These are phyloP conservation scores for Bolboschoenus planiculmis DNA, from an alignment of 176 grass and related monocot species.

Conservation along the genomic window DNA sequence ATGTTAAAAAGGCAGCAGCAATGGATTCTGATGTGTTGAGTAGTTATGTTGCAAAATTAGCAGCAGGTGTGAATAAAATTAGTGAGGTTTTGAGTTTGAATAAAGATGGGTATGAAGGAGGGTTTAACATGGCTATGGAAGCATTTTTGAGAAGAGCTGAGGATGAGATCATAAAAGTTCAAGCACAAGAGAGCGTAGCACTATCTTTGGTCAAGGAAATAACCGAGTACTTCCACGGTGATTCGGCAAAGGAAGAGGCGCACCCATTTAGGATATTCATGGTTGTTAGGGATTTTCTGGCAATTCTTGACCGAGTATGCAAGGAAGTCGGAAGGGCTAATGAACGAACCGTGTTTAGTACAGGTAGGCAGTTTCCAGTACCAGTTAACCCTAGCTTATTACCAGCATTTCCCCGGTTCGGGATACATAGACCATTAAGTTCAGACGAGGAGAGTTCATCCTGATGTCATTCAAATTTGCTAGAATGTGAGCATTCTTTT, in stretches of 20 bases:
- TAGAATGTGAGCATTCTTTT: slow-evolving; percentile 11
- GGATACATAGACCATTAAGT: slow-evolving; percentile 55
- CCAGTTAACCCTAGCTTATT: slow-evolving; percentile 78
- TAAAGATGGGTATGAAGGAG: slow-evolving; percentile 34
- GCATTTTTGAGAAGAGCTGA: slow-evolving; percentile 71
- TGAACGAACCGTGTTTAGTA: slow-evolving; percentile 57
- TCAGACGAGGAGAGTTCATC: slow-evolving; percentile 76
- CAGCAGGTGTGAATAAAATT: slow-evolving; percentile 77
- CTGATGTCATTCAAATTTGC: background rate
- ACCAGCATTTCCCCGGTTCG: slow-evolving; percentile 63
- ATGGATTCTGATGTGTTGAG: slow-evolving; percentile 92
- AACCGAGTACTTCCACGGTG: slow-evolving; percentile 89
- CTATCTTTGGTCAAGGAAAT: slow-evolving; percentile 91
- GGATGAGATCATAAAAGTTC: slow-evolving; percentile 69
- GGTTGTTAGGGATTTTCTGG: slow-evolving; percentile 87
- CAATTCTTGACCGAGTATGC: slow-evolving; percentile 75
- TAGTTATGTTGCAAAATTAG: slow-evolving; percentile 82
- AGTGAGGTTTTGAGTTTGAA: slow-evolving; percentile 66
- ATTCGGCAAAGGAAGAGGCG: slow-evolving; percentile 78
- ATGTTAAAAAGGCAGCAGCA: slow-evolving; percentile 85
- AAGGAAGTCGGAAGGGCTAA: slow-evolving; percentile 75
- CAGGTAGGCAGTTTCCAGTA: slow-evolving; percentile 69
- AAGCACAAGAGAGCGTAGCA: slow-evolving; percentile 81
- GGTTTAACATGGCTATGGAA: slow-evolving; percentile 66
- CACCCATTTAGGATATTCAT: slow-evolving; percentile 98